Conservation (phyloP, 768 basidiomycete genomes). For the Pulveroboletus sp. region DNA sequence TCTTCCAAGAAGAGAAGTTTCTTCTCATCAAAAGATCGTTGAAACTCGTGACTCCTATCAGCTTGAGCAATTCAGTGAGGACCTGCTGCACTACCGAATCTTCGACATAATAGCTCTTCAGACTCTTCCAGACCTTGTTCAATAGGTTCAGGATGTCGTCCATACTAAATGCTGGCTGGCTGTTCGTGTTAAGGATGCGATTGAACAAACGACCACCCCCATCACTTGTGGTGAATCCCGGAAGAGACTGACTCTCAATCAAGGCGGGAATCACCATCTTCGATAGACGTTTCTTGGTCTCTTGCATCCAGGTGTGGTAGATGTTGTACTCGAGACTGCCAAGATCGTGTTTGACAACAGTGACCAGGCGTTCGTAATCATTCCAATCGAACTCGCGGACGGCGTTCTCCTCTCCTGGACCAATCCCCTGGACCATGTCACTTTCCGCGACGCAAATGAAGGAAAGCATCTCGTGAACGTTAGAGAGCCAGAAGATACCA, state of each 20-base stretch:
- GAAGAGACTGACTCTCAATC: constrained; percentile 95
- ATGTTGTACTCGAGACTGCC: constrained; percentile 99
- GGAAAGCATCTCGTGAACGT: constrained; percentile 98
- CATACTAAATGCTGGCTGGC: constrained; percentile 91
- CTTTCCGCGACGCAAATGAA: constrained; percentile 99
- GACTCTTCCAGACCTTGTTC: constrained; percentile 96
- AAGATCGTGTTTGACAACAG: constrained; percentile 98
- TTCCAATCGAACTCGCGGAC: constrained; percentile 95
- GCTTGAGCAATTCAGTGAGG: constrained; percentile 88
- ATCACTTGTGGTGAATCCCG: constrained; percentile 95
- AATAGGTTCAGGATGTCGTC: constrained; percentile 95
- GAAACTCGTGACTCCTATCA: constrained; percentile 95
- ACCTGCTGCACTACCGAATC: constrained; percentile 95
- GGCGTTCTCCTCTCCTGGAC: constrained; percentile 89
- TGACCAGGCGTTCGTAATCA: constrained; percentile 92
- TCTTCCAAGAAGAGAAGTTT: constrained; percentile 99
- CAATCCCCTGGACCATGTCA: constrained; percentile 97
- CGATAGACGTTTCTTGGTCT: constrained; percentile 90
- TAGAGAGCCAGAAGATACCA: constrained; percentile 99
- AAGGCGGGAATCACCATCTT: constrained; percentile 99
- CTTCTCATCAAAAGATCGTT: constrained; percentile 98
- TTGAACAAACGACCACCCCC: constrained; percentile 92
- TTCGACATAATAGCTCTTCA: constrained; percentile 99
- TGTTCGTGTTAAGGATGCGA: constrained; percentile 82
- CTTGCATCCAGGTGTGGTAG: constrained; percentile 99